Conservation (phyloP, 2,329 filamentous ascomycete genomes). For the Aspergillus melleus region DNA sequence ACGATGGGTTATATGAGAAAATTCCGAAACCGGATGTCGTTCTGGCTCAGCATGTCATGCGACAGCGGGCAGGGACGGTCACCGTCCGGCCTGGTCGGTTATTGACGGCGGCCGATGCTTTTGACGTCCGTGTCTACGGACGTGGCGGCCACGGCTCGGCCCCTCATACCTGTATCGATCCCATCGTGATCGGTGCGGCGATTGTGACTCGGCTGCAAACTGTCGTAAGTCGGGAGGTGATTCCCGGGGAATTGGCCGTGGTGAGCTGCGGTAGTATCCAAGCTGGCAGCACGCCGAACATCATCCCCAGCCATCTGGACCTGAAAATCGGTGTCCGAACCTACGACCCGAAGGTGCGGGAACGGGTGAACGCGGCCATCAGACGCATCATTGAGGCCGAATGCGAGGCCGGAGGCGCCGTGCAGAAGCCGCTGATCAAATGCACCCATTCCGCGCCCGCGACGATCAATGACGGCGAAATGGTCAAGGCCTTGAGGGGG, state of each 20-base stretch:
- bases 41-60: slow-evolving; percentile 56
- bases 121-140: slow-evolving; percentile 42
- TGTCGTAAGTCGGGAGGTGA: slow-evolving; percentile 42
- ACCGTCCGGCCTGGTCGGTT: slow-evolving; percentile 34
- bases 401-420: slow-evolving; percentile 49
- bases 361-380: slow-evolving; percentile 39
- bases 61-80: slow-evolving; percentile 37
- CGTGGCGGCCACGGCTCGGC: slow-evolving; percentile 46
- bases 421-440: slow-evolving; percentile 45
- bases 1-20: slow-evolving; percentile 56
- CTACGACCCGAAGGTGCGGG: slow-evolving; percentile 31
- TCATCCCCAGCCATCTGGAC: slow-evolving; percentile 46
- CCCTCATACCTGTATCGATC: slow-evolving; percentile 50
- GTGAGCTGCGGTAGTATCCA: slow-evolving; percentile 48
- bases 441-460: slow-evolving; percentile 48
- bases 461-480: slow-evolving; percentile 52
- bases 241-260: slow-evolving; percentile 44
- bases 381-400: slow-evolving; percentile 54
- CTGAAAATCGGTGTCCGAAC: slow-evolving; percentile 46
- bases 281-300: slow-evolving; percentile 46
- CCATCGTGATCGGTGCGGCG: slow-evolving; percentile 46
- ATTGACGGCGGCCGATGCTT: slow-evolving; percentile 37
- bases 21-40: slow-evolving; percentile 58
- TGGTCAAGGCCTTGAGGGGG: slow-evolving; percentile 44
- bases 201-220: slow-evolving; percentile 44